Conservation (phyloP, 441 rosid genomes). For the Syzygium syzygioides region DNA sequence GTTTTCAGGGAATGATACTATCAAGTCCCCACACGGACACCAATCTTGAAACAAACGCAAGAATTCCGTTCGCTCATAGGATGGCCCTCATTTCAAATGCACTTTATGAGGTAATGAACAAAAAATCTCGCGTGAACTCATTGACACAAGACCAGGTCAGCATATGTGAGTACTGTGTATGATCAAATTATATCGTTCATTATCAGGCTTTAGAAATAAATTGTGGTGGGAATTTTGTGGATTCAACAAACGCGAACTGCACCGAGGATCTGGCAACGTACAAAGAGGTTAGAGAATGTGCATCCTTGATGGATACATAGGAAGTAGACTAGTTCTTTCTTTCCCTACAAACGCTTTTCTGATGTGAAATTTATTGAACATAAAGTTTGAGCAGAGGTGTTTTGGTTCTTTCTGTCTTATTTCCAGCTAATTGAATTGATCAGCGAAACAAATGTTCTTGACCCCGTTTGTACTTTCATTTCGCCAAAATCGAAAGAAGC, state of each 20-base stretch:
- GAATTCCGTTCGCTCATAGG: neutral
- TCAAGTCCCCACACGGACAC: neutral
- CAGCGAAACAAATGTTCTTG: neutral
- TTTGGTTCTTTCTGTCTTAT: neutral
- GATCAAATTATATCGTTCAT: neutral
- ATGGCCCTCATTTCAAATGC: neutral
- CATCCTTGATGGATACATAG: neutral
- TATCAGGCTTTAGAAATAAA: neutral
- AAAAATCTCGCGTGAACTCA: neutral
- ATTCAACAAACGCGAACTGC: neutral
- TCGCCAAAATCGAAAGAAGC: neutral
- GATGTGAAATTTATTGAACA: neutral
- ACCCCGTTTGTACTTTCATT: neutral
- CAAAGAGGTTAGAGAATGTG: neutral
- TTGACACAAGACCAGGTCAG: neutral
- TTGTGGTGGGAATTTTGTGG: neutral
- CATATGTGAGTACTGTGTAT: neutral
- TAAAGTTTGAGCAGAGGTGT: neutral
- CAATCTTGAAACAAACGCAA: neutral
- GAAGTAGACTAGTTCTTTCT: neutral
- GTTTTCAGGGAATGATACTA: neutral
- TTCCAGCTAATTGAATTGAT: neutral
- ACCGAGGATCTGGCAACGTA: neutral
- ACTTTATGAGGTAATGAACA: neutral
- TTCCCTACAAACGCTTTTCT: neutral